Conservation (phyloP, 768 basidiomycete species). For the Hygrocybe punicea region DNA sequence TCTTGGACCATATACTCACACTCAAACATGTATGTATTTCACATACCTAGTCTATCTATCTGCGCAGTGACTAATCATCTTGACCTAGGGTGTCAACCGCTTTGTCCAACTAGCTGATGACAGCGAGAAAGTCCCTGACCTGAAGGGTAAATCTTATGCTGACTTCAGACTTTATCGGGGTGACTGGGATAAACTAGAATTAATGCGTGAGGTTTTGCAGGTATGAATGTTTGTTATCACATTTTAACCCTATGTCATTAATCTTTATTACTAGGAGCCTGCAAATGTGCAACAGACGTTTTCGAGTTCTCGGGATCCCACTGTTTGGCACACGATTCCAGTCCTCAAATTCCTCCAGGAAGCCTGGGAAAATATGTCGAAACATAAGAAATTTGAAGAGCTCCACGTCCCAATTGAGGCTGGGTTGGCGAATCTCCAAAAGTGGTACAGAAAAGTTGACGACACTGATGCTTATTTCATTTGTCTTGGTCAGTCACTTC, state of each 20-base stretch:
- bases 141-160: conserved; percentile 11
- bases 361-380: conserved; percentile 14
- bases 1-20: conserved; percentile 7
- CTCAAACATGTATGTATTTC: background rate
- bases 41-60: background rate
- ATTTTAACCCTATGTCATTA: conserved; percentile 12
- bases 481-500: conserved; percentile 7
- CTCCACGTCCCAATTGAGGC: conserved; percentile 6
- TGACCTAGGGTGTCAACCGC: conserved; percentile 8
- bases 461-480: conserved; percentile 15
- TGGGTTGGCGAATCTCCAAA: conserved; percentile 8
- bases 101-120: conserved; percentile 17
- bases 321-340: conserved; percentile 18
- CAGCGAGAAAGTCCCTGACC: conserved; percentile 14
- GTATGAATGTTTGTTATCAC: background rate
- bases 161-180: conserved; percentile 10
- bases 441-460: conserved; percentile 8
- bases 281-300: conserved; percentile 15
- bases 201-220: conserved; percentile 15
- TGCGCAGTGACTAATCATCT: background rate
- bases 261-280: conserved; percentile 14
- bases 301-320: conserved; percentile 10
- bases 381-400: conserved; percentile 7
- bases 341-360: conserved; percentile 17
- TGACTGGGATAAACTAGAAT: conserved; percentile 12